Evolutionary conservation across 352 stramenopile genomes (phyloP).

Genomic region (Aphanomyces cochlioides): DNA sequence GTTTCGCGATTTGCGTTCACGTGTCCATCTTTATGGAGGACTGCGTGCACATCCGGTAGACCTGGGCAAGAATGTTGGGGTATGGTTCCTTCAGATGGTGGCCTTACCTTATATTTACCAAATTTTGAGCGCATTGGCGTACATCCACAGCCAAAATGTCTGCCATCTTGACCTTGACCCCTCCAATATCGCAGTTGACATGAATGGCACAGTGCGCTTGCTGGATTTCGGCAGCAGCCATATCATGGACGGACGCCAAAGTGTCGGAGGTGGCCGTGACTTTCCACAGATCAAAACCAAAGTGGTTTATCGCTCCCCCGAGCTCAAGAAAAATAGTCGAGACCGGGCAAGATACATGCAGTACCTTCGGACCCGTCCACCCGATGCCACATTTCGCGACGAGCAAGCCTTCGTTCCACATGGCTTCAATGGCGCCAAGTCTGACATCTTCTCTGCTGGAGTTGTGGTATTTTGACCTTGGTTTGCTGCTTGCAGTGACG

Average conservation of each 20-base stretch:
- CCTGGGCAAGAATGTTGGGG: conserved; percentile 44
- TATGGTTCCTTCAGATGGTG: conserved; percentile 70
- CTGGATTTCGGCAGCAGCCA: conserved; percentile 79
- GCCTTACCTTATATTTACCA: conserved; percentile 62
- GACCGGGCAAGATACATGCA: conserved; percentile 36
- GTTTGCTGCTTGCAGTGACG: too few species aligned
- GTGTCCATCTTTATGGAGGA: not conserved
- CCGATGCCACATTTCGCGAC: conserved; percentile 1
- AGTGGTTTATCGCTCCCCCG: conserved; percentile 65
- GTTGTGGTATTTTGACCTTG: conserved; percentile 59
- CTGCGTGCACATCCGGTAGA: not conserved
- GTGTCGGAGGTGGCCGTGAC: conserved; percentile 52
- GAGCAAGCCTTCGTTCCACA: conserved; percentile 31
- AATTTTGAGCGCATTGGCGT: conserved; percentile 65
- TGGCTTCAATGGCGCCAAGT: conserved; percentile 65
- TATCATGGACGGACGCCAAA: conserved; percentile 61
- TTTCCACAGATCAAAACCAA: conserved; percentile 78
- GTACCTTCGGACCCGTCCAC: not conserved
- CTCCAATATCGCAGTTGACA: conserved; percentile 81
- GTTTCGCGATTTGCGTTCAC: not conserved
- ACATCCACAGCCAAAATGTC: conserved; percentile 72
- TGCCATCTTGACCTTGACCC: conserved; percentile 80
- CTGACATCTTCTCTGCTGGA: conserved; percentile 74
- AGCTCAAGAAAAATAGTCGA: conserved; percentile 63
- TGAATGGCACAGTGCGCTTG: conserved; percentile 48